Percentiles rank a stretch among this genome's conserved stretches.
These are phyloP conservation scores for Mucor racemosus DNA, from an alignment of 371 early-diverging fungal genomes.

Conservation along the genomic window DNA sequence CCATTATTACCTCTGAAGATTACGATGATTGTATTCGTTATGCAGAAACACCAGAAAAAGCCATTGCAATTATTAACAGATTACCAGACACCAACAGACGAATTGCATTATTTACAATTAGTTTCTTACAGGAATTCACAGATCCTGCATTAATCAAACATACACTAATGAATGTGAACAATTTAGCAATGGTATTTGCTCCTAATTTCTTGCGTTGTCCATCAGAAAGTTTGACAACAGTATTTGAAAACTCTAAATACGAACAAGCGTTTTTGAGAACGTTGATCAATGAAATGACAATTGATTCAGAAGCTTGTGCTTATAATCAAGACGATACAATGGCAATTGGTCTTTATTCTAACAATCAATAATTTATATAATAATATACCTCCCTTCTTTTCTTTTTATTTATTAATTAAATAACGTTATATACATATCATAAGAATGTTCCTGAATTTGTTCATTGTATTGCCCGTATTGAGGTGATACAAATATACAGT, in stretches of 20 bases:
- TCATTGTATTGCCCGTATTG: background rate
- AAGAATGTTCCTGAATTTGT: background rate
- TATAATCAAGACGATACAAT: slow-evolving; percentile 20
- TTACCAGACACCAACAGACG: slow-evolving; percentile 78
- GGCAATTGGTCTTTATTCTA: slow-evolving; percentile 5
- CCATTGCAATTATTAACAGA: slow-evolving; percentile 63
- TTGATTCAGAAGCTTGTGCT: slow-evolving; percentile 32
- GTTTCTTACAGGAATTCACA: slow-evolving; percentile 85
- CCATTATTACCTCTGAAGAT: slow-evolving; percentile 83
- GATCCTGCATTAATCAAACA: slow-evolving; percentile 65
- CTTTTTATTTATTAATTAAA: background rate
- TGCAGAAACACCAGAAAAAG: slow-evolving; percentile 60
- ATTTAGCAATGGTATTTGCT: slow-evolving; percentile 97
- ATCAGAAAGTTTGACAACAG: slow-evolving; percentile 72
- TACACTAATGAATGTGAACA: slow-evolving; percentile 89
- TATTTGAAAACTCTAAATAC: slow-evolving; percentile 83
- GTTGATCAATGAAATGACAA: slow-evolving; percentile 33
- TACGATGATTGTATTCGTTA: slow-evolving; percentile 74
- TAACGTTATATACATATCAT: background rate
- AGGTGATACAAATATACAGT: background rate
- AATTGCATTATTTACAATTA: slow-evolving; percentile 79
- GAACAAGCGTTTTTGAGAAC: slow-evolving; percentile 58
- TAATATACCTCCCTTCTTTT: background rate
- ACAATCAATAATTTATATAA: background rate
- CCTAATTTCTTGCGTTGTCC: slow-evolving; percentile 94